These are phyloP conservation scores for Sanghuangporus baumii DNA, from an alignment of 1,284 basidiomycete genomes.

Conservation along the genomic window DNA sequence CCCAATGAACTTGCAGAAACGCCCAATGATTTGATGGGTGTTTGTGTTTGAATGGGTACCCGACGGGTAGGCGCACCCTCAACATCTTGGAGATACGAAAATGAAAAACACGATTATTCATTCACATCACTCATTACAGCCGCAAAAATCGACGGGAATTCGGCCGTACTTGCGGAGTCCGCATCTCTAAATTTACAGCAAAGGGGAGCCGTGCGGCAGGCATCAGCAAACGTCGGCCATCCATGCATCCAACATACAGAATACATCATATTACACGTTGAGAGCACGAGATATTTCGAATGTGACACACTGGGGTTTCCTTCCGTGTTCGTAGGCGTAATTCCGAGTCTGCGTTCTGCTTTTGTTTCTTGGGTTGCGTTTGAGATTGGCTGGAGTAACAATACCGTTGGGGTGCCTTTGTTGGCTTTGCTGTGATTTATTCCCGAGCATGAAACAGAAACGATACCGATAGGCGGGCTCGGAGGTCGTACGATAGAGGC, in stretches of 20 bases:
- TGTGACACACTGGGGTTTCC: not conserved
- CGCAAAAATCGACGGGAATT: not conserved
- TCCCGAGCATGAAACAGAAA: not conserved
- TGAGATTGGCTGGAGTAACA: not conserved
- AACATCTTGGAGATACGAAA: too few relatives aligned
- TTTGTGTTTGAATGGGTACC: too few relatives aligned
- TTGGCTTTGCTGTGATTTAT: not conserved
- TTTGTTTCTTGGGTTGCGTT: not conserved
- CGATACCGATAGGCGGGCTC: not conserved
- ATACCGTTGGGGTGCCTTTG: not conserved
- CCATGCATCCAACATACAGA: not conserved
- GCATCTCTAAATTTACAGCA: not conserved
- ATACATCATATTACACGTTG: conserved; percentile 5
- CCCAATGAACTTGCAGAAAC: too few relatives aligned
- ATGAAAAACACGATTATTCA: too few relatives aligned
- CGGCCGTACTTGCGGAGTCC: not conserved
- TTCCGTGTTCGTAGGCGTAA: not conserved
- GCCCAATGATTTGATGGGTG: too few relatives aligned
- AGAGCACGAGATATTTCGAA: not conserved
- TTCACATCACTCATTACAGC: not conserved
- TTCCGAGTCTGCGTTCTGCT: not conserved
- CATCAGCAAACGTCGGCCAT: not conserved
- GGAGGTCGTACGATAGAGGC: conserved; percentile 1
- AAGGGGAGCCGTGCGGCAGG: not conserved
- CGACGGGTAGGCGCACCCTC: too few relatives aligned